Evolutionary conservation across 2,329 filamentous ascomycete genomes (phyloP), one percentile per base, ranked within the genome.

Genomic region (Aspergillus fructus): DNA sequence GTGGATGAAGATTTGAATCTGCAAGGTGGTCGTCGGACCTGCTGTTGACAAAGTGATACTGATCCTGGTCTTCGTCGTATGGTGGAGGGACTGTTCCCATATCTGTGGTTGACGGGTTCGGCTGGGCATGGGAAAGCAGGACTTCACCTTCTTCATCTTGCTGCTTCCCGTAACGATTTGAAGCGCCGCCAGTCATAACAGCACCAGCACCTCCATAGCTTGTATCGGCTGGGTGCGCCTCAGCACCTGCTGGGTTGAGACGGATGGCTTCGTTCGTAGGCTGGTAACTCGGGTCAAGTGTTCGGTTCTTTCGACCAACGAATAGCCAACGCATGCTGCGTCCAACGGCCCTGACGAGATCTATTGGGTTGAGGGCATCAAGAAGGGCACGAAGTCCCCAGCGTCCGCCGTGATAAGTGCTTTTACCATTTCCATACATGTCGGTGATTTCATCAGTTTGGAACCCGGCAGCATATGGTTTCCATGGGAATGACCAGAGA

Each of bases 251-350:
- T 13, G 62, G 54, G 30, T 70, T 65, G 21, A 75, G 65, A 8
- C 66, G 66, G 37, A 74, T 69, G 13, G 66, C 63, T 39, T 69
- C 66, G 27, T 56, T 53, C 27, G 65, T 64, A 24, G 59, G 62
- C 52, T 66, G 69, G 55, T 78, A 78, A 60, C 76, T 78, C 19
- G 71, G 62, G 53, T 78, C 76, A 41, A 69, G 55, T 48, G 68
- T 72, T 46, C 78, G 70, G 56, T 64, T 72, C 70, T 85, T 88
- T 53, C 85, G 82, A 42, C 91, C 91, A 15, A 91, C 85, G 61
- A 93, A 88, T 19, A 96, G 78, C 92, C 91, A 96, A 64, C 89
- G 84, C 65, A 91, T 83, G 21, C 89, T 89, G 50, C 91, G 84
- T 8, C 88, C 89, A 60, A 89, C 86, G 0, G 89, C 89, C 75